Conservation (phyloP, 495 filamentous ascomycete species). For the Elaphomyces granulatus region DNA sequence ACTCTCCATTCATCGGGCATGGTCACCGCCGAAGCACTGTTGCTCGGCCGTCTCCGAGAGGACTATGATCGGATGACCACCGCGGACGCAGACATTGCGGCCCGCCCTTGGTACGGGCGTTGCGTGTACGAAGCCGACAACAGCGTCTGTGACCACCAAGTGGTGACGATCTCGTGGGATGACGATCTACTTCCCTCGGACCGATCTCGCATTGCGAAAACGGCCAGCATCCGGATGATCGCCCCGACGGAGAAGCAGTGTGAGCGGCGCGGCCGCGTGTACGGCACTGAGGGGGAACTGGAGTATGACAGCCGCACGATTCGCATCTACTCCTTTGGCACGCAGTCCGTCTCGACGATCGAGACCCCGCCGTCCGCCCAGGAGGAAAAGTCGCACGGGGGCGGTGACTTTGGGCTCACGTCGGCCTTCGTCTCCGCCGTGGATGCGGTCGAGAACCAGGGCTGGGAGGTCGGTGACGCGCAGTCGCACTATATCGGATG, state of each 20-base stretch:
- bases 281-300: constrained; percentile 77
- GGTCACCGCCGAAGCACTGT: constrained; percentile 14
- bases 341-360: constrained; percentile 10
- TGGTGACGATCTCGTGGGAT: constrained; percentile 76
- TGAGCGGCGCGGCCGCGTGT: constrained; percentile 64
- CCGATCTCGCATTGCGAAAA: constrained; percentile 59
- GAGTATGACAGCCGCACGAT: constrained; percentile 45
- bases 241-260: constrained; percentile 80
- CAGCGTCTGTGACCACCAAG: constrained; percentile 77
- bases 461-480: constrained; percentile 51
- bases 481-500: constrained; percentile 67
- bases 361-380: constrained; percentile 20
- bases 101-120: constrained; percentile 71
- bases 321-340: constrained; percentile 28
- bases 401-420: constrained; percentile 71
- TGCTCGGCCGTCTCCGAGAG: constrained; percentile 37
- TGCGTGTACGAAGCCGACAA: constrained; percentile 93
- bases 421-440: constrained; percentile 69
- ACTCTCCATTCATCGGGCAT: constrained; percentile 10
- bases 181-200: too few species aligned
- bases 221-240: constrained; percentile 85
- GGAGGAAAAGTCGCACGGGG: constrained; percentile 49
- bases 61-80: constrained; percentile 48
- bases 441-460: constrained; percentile 57
- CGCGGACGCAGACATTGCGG: constrained; percentile 36